Evolutionary conservation across 2,329 filamentous ascomycete genomes (phyloP).

Genomic region (Metarhizium anisopliae): DNA sequence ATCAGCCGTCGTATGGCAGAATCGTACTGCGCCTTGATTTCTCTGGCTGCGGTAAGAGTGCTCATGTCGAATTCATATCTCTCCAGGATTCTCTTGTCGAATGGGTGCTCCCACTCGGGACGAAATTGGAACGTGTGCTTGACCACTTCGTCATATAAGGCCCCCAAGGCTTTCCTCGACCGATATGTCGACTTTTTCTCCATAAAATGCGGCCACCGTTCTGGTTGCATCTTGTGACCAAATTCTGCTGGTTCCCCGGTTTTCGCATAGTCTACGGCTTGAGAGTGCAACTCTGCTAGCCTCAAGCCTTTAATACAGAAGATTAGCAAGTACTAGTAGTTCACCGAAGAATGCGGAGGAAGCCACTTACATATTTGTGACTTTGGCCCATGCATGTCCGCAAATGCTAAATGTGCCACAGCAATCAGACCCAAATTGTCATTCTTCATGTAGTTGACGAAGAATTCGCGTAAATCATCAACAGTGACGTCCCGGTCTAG

Average conservation of each 20-base stretch:
- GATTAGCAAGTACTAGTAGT: neutral
- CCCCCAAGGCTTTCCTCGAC: constrained; percentile 66
- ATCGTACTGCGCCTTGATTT: constrained; percentile 73
- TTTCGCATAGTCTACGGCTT: constrained; percentile 91
- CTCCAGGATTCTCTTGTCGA: constrained; percentile 66
- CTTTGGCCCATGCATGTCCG: constrained; percentile 63
- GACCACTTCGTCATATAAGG: constrained; percentile 68
- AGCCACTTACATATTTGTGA: constrained; percentile 52
- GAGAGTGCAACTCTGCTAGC: constrained; percentile 75
- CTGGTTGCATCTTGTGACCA: constrained; percentile 48
- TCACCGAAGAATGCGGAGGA: neutral
- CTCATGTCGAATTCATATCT: constrained; percentile 47
- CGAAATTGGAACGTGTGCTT: constrained; percentile 52
- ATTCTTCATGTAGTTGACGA: constrained; percentile 88
- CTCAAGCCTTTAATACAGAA: constrained; percentile 41
- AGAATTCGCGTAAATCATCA: constrained; percentile 72
- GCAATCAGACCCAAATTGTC: constrained; percentile 76
- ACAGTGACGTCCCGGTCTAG: constrained; percentile 57
- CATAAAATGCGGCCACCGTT: constrained; percentile 79
- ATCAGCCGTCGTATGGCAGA: constrained; percentile 67
- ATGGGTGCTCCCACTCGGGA: constrained; percentile 62
- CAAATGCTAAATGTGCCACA: constrained; percentile 67
- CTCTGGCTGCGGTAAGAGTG: constrained; percentile 48
- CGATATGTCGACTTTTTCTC: constrained; percentile 57
- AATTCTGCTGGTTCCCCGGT: constrained; percentile 72